Base-by-base conservation (phyloP, 768 basidiomycete genomes). In the Podaxis mareebaensis region DNA sequence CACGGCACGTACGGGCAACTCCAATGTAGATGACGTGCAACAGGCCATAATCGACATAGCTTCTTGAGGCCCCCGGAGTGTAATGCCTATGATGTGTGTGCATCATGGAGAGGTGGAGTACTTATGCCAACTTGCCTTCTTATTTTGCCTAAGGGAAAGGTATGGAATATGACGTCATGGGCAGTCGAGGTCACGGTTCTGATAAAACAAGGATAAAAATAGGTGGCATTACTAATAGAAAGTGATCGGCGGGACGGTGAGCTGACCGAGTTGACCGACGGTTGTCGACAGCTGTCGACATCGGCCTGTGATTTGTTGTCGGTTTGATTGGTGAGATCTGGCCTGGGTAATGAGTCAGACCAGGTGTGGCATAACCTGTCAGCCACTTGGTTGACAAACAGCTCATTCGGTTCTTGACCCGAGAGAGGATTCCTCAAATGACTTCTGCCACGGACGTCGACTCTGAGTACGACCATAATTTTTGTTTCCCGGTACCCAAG, bases 401-500 rank as follows among this genome's bases (percentile, higher is more conserved):
- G 33, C 2, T 10, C 33, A 33, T 33, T 33, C 33, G 33, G 33
- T 33, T 33, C 33, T 10, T 2, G 44, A 46, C 44, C 4, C 10
- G n/a, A 22, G 44, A 17, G 12, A 8, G 20, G 3, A 17, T 8
- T 39, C 30, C n/a, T 20, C 17, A 24, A 17, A 38, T 56, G 54
- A 10, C 53, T 38, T 11, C 54, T 22, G 30, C 13, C 7, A 4
- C 39, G 6, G 7, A 28, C 4, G 8, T 26, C 20, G 53, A 42
- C 20, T 20, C 33, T 22, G 54, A 60, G 48, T 76, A 77, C 65
- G 74, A 84, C 60, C 38, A 76, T 61, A 84, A 87, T 61, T 85
- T 87, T 67, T 82, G 79, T 63, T 84, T 81, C 65, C 77, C 80
- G 1, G 71, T 85, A 1, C 79, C 77, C 2, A 70, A 77, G 20